phyloP scores from a whole-genome alignment of 257 asterid species.

The Fraxinus quadrangulata region DNA sequence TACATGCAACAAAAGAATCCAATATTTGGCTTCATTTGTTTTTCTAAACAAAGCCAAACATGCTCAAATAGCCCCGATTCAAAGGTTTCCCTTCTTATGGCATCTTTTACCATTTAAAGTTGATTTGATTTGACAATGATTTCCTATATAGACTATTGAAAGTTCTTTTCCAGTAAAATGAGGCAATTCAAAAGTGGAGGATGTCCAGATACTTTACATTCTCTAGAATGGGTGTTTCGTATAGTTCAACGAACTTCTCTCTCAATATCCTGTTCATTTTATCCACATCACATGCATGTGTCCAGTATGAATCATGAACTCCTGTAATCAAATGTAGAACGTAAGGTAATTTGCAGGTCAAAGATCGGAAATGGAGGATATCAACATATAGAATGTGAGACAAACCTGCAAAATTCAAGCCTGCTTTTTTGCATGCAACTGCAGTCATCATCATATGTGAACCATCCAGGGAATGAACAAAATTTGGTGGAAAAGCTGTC shows the following conservation, averaged over 20 bases:
- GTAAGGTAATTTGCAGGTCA: slow-evolving; percentile 14
- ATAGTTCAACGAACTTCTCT: slow-evolving; percentile 88
- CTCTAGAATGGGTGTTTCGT: slow-evolving; percentile 81
- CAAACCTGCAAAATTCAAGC: slow-evolving; percentile 90
- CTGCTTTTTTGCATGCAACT: slow-evolving; percentile 82
- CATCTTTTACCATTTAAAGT: background rate
- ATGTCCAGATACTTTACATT: slow-evolving; percentile 52
- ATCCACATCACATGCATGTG: slow-evolving; percentile 95
- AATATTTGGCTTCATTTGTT: too few species aligned
- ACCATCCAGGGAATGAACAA: slow-evolving; percentile 96
- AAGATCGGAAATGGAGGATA: slow-evolving; percentile 16
- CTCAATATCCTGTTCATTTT: slow-evolving; percentile 70
- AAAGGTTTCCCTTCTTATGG: background rate
- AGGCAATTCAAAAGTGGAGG: slow-evolving; percentile 12
- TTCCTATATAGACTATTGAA: background rate
- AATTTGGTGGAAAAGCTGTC: slow-evolving; percentile 97
- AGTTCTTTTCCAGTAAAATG: background rate
- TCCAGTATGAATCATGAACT: slow-evolving; percentile 98
- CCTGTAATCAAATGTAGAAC: slow-evolving; percentile 50
- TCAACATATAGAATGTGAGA: slow-evolving; percentile 11
- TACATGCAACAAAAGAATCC: too few species aligned
- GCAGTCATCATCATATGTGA: slow-evolving; percentile 99
- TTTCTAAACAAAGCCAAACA: background rate
- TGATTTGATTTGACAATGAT: too few species aligned
- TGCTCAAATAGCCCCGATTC: background rate